phyloP scores from a whole-genome alignment of 768 basidiomycete genomes.

The Antrodiella citrinella region DNA sequence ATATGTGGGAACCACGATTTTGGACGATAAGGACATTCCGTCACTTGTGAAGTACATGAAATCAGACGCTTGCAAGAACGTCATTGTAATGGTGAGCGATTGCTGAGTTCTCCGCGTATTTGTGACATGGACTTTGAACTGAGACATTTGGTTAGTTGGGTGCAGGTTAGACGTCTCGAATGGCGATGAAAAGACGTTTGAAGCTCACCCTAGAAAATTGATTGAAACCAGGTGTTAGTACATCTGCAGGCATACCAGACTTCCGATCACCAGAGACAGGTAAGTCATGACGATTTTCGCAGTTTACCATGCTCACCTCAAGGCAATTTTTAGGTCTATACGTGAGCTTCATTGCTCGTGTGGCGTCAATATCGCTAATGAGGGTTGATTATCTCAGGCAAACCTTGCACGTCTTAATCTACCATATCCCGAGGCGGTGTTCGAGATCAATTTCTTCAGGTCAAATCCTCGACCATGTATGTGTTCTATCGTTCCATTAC shows the following conservation, averaged over 20 bases:
- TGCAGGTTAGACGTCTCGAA: slow-evolving; percentile 60
- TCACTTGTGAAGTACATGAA: slow-evolving; percentile 61
- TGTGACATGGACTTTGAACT: not conserved
- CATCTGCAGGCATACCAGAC: slow-evolving; percentile 42
- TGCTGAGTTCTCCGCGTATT: slow-evolving; percentile 1
- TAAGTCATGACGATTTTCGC: slow-evolving; percentile 11
- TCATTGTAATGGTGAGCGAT: slow-evolving; percentile 62
- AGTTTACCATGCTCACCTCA: too few relatives aligned
- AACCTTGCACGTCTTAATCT: slow-evolving; percentile 71
- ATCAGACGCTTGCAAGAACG: slow-evolving; percentile 56
- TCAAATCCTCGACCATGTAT: slow-evolving; percentile 72
- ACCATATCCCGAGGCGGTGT: slow-evolving; percentile 94
- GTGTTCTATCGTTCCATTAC: slow-evolving; percentile 21
- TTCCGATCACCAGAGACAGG: slow-evolving; percentile 41
- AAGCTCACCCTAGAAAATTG: not conserved
- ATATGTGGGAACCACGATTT: slow-evolving; percentile 18
- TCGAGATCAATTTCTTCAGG: slow-evolving; percentile 84
- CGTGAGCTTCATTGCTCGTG: slow-evolving; percentile 7
- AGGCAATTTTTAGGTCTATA: slow-evolving; percentile 15
- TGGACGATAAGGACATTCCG: slow-evolving; percentile 30
- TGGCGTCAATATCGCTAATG: too few relatives aligned
- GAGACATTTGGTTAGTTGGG: slow-evolving; percentile 40
- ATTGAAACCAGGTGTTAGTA: slow-evolving; percentile 28
- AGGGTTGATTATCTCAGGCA: too few relatives aligned
- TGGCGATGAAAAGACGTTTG: not conserved